These are phyloP conservation scores for Schwanniomyces yamadae DNA, from an alignment of 805 yeast species.

Conservation along the genomic window DNA sequence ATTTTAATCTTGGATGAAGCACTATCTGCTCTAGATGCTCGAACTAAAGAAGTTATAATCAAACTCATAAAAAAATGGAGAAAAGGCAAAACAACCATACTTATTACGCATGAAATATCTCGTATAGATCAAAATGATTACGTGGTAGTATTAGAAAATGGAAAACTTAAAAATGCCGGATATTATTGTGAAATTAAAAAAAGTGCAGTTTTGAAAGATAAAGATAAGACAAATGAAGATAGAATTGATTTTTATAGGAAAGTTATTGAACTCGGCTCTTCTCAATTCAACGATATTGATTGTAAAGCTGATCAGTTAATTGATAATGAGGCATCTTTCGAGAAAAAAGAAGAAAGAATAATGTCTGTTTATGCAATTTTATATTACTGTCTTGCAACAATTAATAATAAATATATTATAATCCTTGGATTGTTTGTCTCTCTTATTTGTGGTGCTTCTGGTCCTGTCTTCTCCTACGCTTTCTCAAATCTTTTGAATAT, in stretches of 20 bases:
- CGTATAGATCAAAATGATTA: conserved; percentile 58
- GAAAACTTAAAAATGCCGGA: conserved; percentile 39
- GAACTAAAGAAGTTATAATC: conserved; percentile 46
- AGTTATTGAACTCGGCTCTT: neutral
- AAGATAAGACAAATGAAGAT: neutral
- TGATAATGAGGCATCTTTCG: conserved; percentile 16
- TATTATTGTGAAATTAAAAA: neutral
- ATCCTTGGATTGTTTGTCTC: conserved; percentile 54
- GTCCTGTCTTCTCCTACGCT: conserved; percentile 77
- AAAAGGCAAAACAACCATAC: conserved; percentile 66
- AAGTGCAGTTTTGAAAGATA: no score
- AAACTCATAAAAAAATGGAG: conserved; percentile 59
- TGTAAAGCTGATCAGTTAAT: conserved; percentile 22
- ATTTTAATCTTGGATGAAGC: conserved; percentile 84
- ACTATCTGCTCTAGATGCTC: conserved; percentile 72
- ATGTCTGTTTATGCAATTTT: conserved; percentile 24
- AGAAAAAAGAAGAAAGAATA: conserved; percentile 9
- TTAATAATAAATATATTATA: conserved; percentile 23
- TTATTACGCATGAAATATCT: conserved; percentile 74
- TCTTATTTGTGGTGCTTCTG: conserved; percentile 57
- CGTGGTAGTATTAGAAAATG: conserved; percentile 60
- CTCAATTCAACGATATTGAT: conserved; percentile 10
- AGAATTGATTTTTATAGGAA: neutral
- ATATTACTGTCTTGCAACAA: conserved; percentile 19
- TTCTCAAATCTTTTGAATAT: conserved; percentile 69